Conservation (phyloP, 129 eudicot genomes). For the Chrysanthemum lavandulifolium region DNA sequence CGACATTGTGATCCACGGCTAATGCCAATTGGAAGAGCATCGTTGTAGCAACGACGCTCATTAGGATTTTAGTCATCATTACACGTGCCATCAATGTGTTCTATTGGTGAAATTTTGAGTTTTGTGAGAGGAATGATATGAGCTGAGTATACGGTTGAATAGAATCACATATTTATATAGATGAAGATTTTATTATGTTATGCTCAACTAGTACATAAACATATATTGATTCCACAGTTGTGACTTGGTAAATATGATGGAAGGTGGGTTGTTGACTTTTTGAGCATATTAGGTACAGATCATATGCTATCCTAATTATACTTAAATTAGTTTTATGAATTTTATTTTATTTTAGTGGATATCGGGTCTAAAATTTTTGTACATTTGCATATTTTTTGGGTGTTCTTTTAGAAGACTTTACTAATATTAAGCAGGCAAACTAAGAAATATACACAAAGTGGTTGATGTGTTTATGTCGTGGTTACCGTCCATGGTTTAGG, state of each 20-base stretch:
- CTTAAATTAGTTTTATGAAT: background rate
- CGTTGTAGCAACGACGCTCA: constrained; percentile 42
- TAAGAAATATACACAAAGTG: no score
- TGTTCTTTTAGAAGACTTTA: no score
- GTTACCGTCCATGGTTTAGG: no score
- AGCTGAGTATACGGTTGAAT: background rate
- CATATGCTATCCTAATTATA: background rate
- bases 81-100: constrained; percentile 31
- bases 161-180: constrained; percentile 21
- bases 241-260: constrained; percentile 22
- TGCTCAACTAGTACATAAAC: constrained; percentile 29
- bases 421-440: no score
- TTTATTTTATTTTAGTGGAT: no score
- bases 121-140: constrained; percentile 1
- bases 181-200: constrained; percentile 4
- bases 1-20: constrained; percentile 55
- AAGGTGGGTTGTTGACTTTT: constrained; percentile 19
- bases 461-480: no score
- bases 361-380: no score
- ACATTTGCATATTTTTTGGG: no score
- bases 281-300: background rate
- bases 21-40: constrained; percentile 34
- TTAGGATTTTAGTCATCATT: constrained; percentile 24
- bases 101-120: constrained; percentile 22
- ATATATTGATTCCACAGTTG: constrained; percentile 26